Conservation (phyloP, 2,329 filamentous ascomycete species). For the Xylaria sp. region DNA sequence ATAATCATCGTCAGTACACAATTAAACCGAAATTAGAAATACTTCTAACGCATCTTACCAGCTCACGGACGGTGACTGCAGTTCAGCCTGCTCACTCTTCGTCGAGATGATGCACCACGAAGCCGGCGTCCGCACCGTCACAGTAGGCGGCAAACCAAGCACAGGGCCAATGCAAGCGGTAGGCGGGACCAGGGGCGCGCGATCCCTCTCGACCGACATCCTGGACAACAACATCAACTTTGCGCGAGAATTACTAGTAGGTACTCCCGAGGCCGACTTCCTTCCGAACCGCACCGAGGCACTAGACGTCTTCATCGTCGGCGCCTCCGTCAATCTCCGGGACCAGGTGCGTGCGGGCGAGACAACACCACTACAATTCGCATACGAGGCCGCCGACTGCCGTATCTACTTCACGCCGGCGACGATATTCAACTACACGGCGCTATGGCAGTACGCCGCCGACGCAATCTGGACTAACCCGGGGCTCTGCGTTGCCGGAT, state of each 20-base stretch:
- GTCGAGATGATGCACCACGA: conserved; percentile 47
- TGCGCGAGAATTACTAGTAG: conserved; percentile 12
- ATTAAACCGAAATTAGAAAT: not conserved
- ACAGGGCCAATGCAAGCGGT: conserved; percentile 67
- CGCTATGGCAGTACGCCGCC: conserved; percentile 62
- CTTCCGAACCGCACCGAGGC: conserved; percentile 35
- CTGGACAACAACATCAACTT: conserved; percentile 35
- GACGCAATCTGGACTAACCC: conserved; percentile 34
- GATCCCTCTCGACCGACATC: conserved; percentile 40
- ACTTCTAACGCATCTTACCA: conserved; percentile 10
- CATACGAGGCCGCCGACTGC: conserved; percentile 69
- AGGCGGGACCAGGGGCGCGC: conserved; percentile 71
- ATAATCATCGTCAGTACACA: conserved; percentile 32
- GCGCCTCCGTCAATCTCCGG: conserved; percentile 42
- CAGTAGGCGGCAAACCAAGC: conserved; percentile 63
- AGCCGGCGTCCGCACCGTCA: conserved; percentile 49
- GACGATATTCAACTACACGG: conserved; percentile 61
- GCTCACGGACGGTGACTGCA: conserved; percentile 47
- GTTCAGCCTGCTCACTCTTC: conserved; percentile 48
- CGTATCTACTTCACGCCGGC: conserved; percentile 66
- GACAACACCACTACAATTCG: conserved; percentile 64
- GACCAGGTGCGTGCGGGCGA: conserved; percentile 40
- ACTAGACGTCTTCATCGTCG: conserved; percentile 28
- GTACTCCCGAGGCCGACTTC: conserved; percentile 18
- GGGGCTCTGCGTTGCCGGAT: conserved; percentile 31